A percentile compares a stretch with the other conserved stretches of the same genome.
phyloP scores from a whole-genome alignment of 2,329 filamentous ascomycete species.

The Cladosporium cucumerinum region DNA sequence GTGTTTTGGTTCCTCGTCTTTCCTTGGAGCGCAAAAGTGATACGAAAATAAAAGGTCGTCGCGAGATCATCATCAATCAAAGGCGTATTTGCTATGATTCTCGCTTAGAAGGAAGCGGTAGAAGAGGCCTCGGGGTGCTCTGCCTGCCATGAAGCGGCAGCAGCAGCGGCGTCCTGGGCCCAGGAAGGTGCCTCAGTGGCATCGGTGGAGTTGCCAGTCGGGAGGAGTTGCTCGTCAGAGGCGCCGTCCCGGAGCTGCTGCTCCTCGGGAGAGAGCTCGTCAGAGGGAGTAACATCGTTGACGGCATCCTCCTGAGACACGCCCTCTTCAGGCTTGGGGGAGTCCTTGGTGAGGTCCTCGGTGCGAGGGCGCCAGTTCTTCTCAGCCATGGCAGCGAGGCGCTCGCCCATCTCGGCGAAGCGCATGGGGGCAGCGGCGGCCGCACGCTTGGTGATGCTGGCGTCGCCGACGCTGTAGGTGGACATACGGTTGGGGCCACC shows the following conservation, averaged over 20 bases:
- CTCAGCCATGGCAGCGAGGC: constrained; percentile 8
- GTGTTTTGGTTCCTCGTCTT: neutral
- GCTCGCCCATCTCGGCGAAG: constrained; percentile 13
- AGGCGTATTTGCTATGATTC: neutral
- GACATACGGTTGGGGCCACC: constrained; percentile 27
- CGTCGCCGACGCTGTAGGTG: constrained; percentile 20
- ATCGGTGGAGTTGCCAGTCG: neutral
- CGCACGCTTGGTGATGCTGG: constrained; percentile 5
- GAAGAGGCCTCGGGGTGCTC: neutral
- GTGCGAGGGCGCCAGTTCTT: constrained; percentile 16
- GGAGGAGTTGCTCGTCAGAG: neutral
- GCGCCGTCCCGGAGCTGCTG: constrained; percentile 1
- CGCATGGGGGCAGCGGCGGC: neutral
- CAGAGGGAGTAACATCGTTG: constrained; percentile 1
- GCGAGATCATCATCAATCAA: neutral
- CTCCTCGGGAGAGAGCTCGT: constrained; percentile 9
- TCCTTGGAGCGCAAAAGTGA: neutral
- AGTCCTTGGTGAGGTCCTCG: constrained; percentile 10
- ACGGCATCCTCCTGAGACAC: constrained; percentile 6
- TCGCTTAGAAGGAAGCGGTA: neutral
- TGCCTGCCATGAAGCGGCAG: constrained; percentile 4
- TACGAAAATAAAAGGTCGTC: neutral
- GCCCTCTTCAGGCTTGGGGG: neutral
- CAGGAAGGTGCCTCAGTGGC: constrained; percentile 3
- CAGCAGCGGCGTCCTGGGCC: constrained; percentile 3